Base-by-base conservation (phyloP, 73 alveolate genomes). In the Paramecium pentaurelia region DNA sequence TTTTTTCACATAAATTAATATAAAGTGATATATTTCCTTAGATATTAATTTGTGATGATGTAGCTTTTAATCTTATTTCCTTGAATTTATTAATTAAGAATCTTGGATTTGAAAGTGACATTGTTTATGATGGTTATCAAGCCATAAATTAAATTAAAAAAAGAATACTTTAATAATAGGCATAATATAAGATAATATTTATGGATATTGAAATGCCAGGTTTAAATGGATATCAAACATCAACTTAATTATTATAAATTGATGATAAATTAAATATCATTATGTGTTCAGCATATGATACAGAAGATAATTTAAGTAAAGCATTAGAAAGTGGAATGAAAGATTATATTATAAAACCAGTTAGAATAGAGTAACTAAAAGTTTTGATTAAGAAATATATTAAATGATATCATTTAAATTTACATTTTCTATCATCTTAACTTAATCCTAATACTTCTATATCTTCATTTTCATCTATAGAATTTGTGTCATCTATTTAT, bases 121-220 rank as follows among this genome's bases (percentile, higher is more conserved):
- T 71, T 71, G 94, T 88, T 14, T 89, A 71, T 42, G 94, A 89
- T 89, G 94, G 94, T 18, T 60, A 71, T 22, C 32, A 89, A 51
- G 94, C 94, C 8, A 47, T 47, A 28, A 49, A 89, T 22, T 44
- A 44, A 32, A 18, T 32, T 22, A 71, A 49, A 20, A 34, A 42
- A 30, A 40, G 80, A 47, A 20, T 7, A 16, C 18, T 38, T 44
- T 47, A 71, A 71, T 30, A 89, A 9, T 37, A 18, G n/a, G 11
- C 27, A 20, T 28, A 28, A 47, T 89, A 89, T 71, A 60, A 73
- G 37, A 25, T 89, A 14, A 73, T 89, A 6, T 89, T 89, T 16
- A 89, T 89, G 94, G 94, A 89, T 51, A 89, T 89, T 42, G 94
- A 89, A 71, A 89, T 89, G 91, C 94, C 94, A 36, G 77, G 71